These are phyloP conservation scores for Lactarius vividus DNA, from an alignment of 768 basidiomycete genomes.

Conservation along the genomic window DNA sequence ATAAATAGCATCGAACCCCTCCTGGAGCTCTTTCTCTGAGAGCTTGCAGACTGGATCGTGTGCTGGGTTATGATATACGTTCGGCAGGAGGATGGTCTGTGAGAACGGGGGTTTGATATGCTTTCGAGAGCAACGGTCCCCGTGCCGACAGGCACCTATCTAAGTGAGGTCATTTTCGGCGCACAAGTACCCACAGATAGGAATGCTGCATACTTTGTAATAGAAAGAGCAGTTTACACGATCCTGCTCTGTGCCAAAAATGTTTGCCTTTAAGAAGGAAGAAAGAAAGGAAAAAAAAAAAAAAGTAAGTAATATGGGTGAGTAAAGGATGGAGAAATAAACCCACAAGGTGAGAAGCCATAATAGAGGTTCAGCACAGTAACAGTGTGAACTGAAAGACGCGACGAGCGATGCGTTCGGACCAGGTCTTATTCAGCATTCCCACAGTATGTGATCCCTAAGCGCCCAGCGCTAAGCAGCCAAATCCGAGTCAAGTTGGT, in stretches of 20 bases:
- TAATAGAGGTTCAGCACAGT: conserved; percentile 28
- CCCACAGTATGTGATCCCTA: conserved; percentile 15
- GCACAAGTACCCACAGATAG: not conserved
- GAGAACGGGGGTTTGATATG: conserved; percentile 98
- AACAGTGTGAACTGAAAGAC: not conserved
- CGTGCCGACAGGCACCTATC: conserved; percentile 99
- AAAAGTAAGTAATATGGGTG: not conserved
- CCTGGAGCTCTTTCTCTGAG: conserved; percentile 82
- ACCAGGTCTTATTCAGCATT: conserved; percentile 17
- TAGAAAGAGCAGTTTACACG: conserved; percentile 99
- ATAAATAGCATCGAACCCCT: conserved; percentile 91
- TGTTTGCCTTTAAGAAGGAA: conserved; percentile 65
- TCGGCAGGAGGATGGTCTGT: conserved; percentile 93
- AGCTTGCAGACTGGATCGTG: conserved; percentile 90
- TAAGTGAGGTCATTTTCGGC: conserved; percentile 35
- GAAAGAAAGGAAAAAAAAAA: not conserved
- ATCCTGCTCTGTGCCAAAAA: conserved; percentile 92
- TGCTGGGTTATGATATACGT: conserved; percentile 97
- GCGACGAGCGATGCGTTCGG: not conserved
- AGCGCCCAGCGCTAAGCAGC: too few relatives aligned
- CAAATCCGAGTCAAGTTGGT: too few relatives aligned
- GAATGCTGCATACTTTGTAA: conserved; percentile 67
- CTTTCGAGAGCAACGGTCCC: conserved; percentile 96
- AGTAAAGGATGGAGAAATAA: not conserved
- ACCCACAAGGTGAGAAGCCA: conserved; percentile 79